A percentile compares a stretch with the other conserved stretches of the same genome.
Evolutionary conservation across 495 filamentous ascomycete genomes (phyloP).

Genomic region (Evernia prunastri): DNA sequence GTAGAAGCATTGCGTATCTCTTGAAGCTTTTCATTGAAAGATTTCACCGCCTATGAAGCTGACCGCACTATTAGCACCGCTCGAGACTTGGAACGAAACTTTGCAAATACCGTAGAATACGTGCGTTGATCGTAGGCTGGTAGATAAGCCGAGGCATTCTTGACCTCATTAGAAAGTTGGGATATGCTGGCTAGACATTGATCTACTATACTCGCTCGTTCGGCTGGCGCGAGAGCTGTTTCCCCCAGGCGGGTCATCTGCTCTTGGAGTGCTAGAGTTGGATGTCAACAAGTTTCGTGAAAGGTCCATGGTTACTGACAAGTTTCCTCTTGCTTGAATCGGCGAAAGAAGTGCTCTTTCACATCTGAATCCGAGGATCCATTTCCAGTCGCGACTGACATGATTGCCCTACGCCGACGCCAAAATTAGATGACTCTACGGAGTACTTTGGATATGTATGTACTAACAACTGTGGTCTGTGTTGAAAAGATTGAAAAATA

Average conservation of each 20-base stretch:
- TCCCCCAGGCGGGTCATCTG: constrained; percentile 52
- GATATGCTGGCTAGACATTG: constrained; percentile 60
- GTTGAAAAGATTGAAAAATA: too few species aligned
- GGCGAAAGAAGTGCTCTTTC: constrained; percentile 72
- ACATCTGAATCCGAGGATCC: constrained; percentile 38
- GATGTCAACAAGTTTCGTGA: constrained; percentile 9
- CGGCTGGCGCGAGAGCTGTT: constrained; percentile 47
- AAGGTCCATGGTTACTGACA: constrained; percentile 42
- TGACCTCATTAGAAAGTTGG: constrained; percentile 60
- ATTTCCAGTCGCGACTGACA: background rate
- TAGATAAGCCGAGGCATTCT: constrained; percentile 60
- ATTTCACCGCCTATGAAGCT: constrained; percentile 55
- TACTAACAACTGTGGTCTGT: too few species aligned
- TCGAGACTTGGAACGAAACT: background rate
- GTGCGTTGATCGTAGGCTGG: constrained; percentile 72
- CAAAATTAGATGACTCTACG: background rate
- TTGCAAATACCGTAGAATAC: constrained; percentile 54
- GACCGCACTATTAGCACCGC: constrained; percentile 9
- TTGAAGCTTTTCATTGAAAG: constrained; percentile 57
- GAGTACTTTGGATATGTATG: too few species aligned
- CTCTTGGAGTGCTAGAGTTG: constrained; percentile 49
- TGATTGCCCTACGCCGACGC: background rate
- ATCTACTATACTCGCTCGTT: constrained; percentile 59
- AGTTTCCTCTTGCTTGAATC: constrained; percentile 67
- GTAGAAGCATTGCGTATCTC: constrained; percentile 50